These are phyloP conservation scores for Mycocentrospora acerina DNA, from an alignment of 2,329 filamentous ascomycete genomes.

Conservation along the genomic window DNA sequence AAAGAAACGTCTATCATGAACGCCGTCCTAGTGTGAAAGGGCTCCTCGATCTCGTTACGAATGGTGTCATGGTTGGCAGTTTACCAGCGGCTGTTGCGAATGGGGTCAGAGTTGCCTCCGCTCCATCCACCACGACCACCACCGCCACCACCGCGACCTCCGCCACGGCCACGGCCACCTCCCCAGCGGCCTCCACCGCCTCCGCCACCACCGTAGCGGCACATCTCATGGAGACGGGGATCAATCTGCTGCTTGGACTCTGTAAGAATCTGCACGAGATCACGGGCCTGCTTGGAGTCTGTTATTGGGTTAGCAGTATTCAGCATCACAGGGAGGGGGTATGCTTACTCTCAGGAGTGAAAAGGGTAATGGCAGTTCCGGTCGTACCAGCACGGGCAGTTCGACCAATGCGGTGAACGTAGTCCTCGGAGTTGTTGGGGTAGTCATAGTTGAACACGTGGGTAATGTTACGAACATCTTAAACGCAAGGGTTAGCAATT, in stretches of 20 bases:
- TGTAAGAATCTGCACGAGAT: conserved; percentile 86
- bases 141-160: conserved; percentile 53
- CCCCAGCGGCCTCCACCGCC: conserved; percentile 70
- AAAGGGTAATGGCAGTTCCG: conserved; percentile 96
- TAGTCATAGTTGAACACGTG: conserved; percentile 99
- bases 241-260: conserved; percentile 99
- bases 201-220: conserved; percentile 83
- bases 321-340: too few species aligned
- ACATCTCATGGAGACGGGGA: conserved; percentile 93
- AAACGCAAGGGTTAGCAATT: conserved; percentile 76
- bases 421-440: conserved; percentile 83
- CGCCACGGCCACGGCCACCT: conserved; percentile 68
- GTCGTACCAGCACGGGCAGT: conserved; percentile 76
- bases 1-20: conserved; percentile 27
- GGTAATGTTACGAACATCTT: conserved; percentile 99
- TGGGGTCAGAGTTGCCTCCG: conserved; percentile 42
- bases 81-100: conserved; percentile 47
- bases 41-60: conserved; percentile 7
- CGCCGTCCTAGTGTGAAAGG: conserved; percentile 20
- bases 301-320: conserved; percentile 31
- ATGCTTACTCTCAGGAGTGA: conserved; percentile 96
- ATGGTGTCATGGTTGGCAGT: conserved; percentile 4
- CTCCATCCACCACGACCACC: conserved; percentile 53
- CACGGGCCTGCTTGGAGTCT: conserved; percentile 73
- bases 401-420: conserved; percentile 69